Evolutionary conservation across 495 filamentous ascomycete species (phyloP).

Genomic region (Hyaloscypha finlandica): DNA sequence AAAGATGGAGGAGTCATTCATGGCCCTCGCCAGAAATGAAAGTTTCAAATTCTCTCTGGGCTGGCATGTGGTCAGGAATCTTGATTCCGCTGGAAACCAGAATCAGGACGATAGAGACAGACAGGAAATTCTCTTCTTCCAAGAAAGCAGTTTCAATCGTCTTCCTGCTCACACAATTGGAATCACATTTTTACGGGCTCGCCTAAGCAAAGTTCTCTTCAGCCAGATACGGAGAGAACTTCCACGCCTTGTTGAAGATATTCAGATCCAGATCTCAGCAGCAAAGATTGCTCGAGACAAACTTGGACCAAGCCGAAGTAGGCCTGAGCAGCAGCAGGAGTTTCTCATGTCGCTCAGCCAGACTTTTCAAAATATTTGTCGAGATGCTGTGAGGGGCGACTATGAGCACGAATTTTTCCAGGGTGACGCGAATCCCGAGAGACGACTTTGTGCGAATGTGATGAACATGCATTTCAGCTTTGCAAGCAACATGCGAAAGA

Average conservation of each 20-base stretch:
- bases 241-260: constrained; percentile 29
- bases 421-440: constrained; percentile 24
- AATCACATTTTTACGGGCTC: constrained; percentile 40
- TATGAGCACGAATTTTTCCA: constrained; percentile 24
- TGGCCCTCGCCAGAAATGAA: constrained; percentile 44
- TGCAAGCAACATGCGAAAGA: constrained; percentile 42
- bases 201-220: constrained; percentile 43
- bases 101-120: constrained; percentile 3
- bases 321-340: constrained; percentile 12
- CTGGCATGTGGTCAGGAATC: constrained; percentile 66
- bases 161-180: constrained; percentile 31
- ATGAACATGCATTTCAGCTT: constrained; percentile 49
- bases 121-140: constrained; percentile 20
- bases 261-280: constrained; percentile 10
- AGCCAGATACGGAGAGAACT: constrained; percentile 42
- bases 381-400: constrained; percentile 23
- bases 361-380: constrained; percentile 18
- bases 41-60: constrained; percentile 54
- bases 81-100: constrained; percentile 42
- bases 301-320: constrained; percentile 22
- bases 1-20: constrained; percentile 36
- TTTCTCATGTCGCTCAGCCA: constrained; percentile 25
- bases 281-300: constrained; percentile 9
- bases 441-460: constrained; percentile 50
- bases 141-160: constrained; percentile 26